Base-by-base conservation (phyloP, 768 basidiomycete genomes). In the Tricholoma hemisulphureum region DNA sequence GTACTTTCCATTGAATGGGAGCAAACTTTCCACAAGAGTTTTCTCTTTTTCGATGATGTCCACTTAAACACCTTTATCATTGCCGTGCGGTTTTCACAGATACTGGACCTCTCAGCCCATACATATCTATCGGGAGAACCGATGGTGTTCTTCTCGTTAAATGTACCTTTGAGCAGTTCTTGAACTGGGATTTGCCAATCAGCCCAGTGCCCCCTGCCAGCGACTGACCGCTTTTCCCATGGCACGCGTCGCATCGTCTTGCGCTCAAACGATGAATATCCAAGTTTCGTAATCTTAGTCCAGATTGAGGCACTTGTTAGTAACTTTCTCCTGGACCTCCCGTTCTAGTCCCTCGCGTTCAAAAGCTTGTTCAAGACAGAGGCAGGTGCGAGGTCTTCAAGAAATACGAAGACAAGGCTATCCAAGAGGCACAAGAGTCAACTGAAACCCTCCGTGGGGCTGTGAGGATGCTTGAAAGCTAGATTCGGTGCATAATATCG, bases 1-100 rank as follows among this genome's bases (percentile, higher is more conserved):
- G 73, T 77, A 0, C 78, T 82, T 58, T 89, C 87, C 16, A 67
- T 81, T 43, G 86, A 88, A 68, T 84, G 80, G 77, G 82, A 84
- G 68, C 68, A 73, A 23, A 14, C 39, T 6, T 71, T 68, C 43
- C 56, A 56, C 9, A 34, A 54, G 23, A n/a, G n/a, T n/a, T n/a
- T n/a, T n/a, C 73, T n/a, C 26, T 50, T 51, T 32, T 83, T 80
- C 58, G 66, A 75, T 49, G 64, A 73, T 1, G 77, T 16, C 32
- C 59, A 1, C n/a, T 45, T 11, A 57, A n/a, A 70, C 21, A 62
- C 58, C 5, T 71, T 74, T 24, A 69, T 69, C 50, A 75, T 84
- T 53, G 77, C 71, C 6, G 75, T 85, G 24, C 74, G 72, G 1
- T 78, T 76, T 37, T 70, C 77, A 11, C 77, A 79, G 32, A 80